Conservation (phyloP, 306 rosid genomes). For the Sphenostylis stenocarpa region DNA sequence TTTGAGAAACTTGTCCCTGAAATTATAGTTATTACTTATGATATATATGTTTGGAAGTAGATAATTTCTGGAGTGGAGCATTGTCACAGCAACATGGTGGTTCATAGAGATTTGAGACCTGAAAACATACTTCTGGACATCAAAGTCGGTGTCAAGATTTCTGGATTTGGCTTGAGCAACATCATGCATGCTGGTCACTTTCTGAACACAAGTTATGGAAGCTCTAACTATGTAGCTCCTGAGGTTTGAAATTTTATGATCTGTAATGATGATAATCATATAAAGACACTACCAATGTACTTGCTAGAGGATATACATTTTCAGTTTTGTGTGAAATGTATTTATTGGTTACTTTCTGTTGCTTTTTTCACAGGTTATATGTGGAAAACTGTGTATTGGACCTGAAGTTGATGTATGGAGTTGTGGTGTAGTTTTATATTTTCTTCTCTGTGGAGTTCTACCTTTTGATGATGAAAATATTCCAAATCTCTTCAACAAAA, state of each 20-base stretch:
- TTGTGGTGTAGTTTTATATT: constrained; percentile 83
- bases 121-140: constrained; percentile 88
- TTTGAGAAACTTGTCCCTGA: too few relatives aligned
- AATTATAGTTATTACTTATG: not conserved
- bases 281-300: too few relatives aligned
- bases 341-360: not conserved
- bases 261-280: not conserved
- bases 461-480: constrained; percentile 90
- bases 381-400: constrained; percentile 45
- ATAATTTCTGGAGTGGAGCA: constrained; percentile 92
- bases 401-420: constrained; percentile 55
- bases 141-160: constrained; percentile 75
- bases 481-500: constrained; percentile 73
- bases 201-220: constrained; percentile 89
- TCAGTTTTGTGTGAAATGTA: too few relatives aligned
- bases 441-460: constrained; percentile 92
- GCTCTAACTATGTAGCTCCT: constrained; percentile 92
- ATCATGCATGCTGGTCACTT: constrained; percentile 92
- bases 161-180: constrained; percentile 92
- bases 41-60: constrained; percentile 44
- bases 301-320: too few relatives aligned
- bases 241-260: constrained; percentile 54
- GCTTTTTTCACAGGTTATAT: constrained; percentile 34
- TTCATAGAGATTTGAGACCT: constrained; percentile 88
- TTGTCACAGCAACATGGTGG: constrained; percentile 94